These are phyloP conservation scores for Boletus huronensis DNA, from an alignment of 768 basidiomycete species.

Conservation along the genomic window DNA sequence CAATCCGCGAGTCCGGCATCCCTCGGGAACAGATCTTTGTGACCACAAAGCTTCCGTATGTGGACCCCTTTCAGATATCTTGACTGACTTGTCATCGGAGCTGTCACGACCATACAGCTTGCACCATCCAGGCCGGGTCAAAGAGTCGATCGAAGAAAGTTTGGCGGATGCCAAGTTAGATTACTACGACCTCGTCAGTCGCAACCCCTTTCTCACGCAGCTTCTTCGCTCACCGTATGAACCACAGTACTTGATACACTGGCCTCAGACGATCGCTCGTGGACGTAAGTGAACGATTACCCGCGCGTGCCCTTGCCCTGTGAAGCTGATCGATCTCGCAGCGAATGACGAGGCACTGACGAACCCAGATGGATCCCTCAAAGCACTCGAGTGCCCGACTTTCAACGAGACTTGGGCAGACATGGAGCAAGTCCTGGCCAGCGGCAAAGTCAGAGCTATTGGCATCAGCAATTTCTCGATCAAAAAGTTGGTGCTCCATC, in stretches of 20 bases:
- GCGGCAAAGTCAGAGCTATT: constrained; percentile 29
- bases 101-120: not conserved
- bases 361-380: not conserved
- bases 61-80: not conserved
- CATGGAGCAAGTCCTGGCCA: constrained; percentile 11
- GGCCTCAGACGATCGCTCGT: constrained; percentile 1
- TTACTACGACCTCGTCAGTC: constrained; percentile 45
- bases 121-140: constrained; percentile 34
- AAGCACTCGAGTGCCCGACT: not conserved
- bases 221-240: not conserved
- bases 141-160: constrained; percentile 41
- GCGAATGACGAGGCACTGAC: not conserved
- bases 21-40: constrained; percentile 45
- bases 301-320: not conserved
- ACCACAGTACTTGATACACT: not conserved
- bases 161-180: constrained; percentile 38
- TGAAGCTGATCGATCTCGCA: not conserved
- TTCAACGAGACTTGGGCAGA: constrained; percentile 7
- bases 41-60: constrained; percentile 47
- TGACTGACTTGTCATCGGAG: not conserved
- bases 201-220: not conserved
- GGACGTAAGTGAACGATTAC: not conserved
- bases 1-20: constrained; percentile 44
- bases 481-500: constrained; percentile 13
- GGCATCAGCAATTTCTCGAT: constrained; percentile 45